Conservation (phyloP, 2,329 filamentous ascomycete genomes). For the Nigrospora oryzae region DNA sequence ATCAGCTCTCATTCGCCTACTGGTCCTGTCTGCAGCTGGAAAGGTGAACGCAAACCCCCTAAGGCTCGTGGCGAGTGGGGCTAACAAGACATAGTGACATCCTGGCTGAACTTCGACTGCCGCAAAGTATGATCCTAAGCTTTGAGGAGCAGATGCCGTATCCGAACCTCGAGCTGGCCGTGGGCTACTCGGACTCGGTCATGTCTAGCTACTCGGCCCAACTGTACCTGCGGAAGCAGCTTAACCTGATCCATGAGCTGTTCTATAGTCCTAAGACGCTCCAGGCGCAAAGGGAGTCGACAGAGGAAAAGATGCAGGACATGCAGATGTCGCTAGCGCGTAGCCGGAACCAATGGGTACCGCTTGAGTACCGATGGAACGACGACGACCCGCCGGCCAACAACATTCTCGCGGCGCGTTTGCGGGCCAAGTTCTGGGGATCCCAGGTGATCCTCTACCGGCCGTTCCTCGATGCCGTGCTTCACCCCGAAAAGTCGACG, state of each 20-base stretch:
- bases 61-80: too few relatives aligned
- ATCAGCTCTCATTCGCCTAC: conserved; percentile 67
- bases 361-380: conserved; percentile 44
- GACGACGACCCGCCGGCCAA: conserved; percentile 62
- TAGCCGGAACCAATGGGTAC: conserved; percentile 37
- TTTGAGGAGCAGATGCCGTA: conserved; percentile 59
- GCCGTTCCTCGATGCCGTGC: conserved; percentile 56
- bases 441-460: conserved; percentile 84
- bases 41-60: conserved; percentile 43
- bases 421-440: conserved; percentile 92
- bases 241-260: conserved; percentile 54
- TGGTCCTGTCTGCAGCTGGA: conserved; percentile 94
- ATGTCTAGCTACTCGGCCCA: conserved; percentile 55
- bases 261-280: conserved; percentile 39
- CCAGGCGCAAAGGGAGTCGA: conserved; percentile 14
- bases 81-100: conserved; percentile 57
- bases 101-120: conserved; percentile 69
- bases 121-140: conserved; percentile 51
- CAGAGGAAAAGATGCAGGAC: conserved; percentile 31
- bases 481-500: conserved; percentile 27
- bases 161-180: conserved; percentile 44
- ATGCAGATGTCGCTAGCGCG: conserved; percentile 36
- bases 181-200: conserved; percentile 37
- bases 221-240: conserved; percentile 53
- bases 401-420: conserved; percentile 73